Conservation (phyloP, 176 grass and related monocot species). For the Phoenix dactylifera region DNA sequence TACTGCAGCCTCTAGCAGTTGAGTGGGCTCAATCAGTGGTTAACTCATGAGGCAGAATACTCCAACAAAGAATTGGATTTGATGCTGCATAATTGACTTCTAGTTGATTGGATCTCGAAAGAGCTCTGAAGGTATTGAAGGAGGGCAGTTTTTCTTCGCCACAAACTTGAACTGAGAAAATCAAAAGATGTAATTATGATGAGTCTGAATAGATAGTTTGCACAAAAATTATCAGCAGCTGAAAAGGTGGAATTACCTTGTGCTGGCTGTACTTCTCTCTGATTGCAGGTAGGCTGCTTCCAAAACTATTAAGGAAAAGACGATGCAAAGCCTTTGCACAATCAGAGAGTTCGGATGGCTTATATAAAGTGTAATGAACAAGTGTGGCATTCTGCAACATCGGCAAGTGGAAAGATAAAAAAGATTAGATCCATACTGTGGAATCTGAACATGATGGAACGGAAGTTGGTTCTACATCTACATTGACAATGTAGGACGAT, state of each 20-base stretch:
- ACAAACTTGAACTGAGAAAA: slow-evolving; percentile 73
- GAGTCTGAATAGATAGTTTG: too few species aligned
- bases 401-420: too few species aligned
- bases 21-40: too few species aligned
- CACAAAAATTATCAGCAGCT: too few species aligned
- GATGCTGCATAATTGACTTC: slow-evolving; percentile 2
- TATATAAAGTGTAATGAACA: slow-evolving; percentile 76
- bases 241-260: slow-evolving; percentile 41
- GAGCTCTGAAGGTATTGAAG: slow-evolving; percentile 45
- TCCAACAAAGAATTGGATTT: slow-evolving; percentile 26
- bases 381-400: slow-evolving; percentile 69
- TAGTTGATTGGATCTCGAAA: slow-evolving; percentile 43
- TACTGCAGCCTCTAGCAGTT: too few species aligned
- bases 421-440: too few species aligned
- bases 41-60: background rate
- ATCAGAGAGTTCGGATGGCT: slow-evolving; percentile 48
- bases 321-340: slow-evolving; percentile 58
- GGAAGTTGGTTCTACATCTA: too few species aligned
- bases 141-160: slow-evolving; percentile 65
- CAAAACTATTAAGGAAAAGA: slow-evolving; percentile 55
- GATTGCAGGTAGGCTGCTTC: slow-evolving; percentile 85
- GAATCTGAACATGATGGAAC: too few species aligned
- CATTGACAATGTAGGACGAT: too few species aligned
- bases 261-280: slow-evolving; percentile 98
- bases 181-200: too few species aligned